Evolutionary conservation across 768 basidiomycete species (phyloP).

Genomic region (Mycena vulgaris): DNA sequence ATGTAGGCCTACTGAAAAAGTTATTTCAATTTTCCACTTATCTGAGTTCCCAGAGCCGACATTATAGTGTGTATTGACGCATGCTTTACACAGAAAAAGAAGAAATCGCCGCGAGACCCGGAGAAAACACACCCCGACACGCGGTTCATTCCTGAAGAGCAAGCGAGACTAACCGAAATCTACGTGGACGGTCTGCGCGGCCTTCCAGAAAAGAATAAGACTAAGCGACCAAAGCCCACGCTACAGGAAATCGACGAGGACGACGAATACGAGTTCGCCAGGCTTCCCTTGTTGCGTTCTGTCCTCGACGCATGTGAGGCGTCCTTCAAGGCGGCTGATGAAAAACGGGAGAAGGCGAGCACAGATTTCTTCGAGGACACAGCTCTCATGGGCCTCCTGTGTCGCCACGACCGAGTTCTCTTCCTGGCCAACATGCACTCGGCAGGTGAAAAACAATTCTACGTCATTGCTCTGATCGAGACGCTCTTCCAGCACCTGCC

Average conservation of each 20-base stretch:
- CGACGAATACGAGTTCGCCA: background rate
- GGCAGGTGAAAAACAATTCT: slow-evolving; percentile 50
- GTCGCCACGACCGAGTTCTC: background rate
- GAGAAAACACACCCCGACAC: slow-evolving; percentile 3
- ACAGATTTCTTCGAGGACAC: background rate
- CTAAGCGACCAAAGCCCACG: background rate
- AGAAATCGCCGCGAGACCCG: slow-evolving; percentile 11
- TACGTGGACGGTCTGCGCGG: slow-evolving; percentile 15
- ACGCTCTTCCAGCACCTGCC: slow-evolving; percentile 48
- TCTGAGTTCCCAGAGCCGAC: background rate
- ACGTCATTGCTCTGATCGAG: slow-evolving; percentile 47
- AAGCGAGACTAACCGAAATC: background rate
- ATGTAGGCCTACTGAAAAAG: background rate
- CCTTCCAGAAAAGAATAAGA: background rate
- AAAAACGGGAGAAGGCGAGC: background rate
- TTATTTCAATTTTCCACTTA: background rate
- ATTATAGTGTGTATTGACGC: slow-evolving; percentile 10
- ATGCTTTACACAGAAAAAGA: slow-evolving; percentile 24
- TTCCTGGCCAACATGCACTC: slow-evolving; percentile 49
- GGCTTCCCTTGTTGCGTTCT: background rate
- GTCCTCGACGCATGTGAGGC: slow-evolving; percentile 14
- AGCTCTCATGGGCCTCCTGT: background rate
- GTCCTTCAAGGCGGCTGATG: too few species aligned
- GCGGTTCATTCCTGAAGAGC: slow-evolving; percentile 8
- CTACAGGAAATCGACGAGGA: slow-evolving; percentile 1